Evolutionary conservation across 2,329 filamentous ascomycete species (phyloP).

Genomic region (Pseudopithomyces maydicus): DNA sequence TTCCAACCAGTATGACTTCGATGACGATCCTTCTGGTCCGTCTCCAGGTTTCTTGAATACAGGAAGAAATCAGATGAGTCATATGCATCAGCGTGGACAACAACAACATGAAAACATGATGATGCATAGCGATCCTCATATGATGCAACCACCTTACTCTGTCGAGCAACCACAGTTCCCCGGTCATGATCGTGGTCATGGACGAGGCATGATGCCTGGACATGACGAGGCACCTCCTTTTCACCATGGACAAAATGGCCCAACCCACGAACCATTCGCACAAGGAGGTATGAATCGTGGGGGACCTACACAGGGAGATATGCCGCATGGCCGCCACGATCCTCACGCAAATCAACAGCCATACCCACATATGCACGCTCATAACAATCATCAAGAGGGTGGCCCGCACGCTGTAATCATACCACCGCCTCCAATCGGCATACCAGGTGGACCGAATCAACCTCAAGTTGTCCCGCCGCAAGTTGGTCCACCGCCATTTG

Average conservation of each 20-base stretch:
- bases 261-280: neutral
- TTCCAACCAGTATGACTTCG: neutral
- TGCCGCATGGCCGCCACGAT: neutral
- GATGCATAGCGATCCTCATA: neutral
- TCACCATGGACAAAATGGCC: neutral
- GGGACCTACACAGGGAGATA: too few species aligned
- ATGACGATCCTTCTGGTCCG: neutral
- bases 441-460: neutral
- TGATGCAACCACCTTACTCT: neutral
- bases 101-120: neutral
- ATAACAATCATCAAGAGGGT: constrained; percentile 4
- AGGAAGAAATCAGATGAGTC: constrained; percentile 13
- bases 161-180: constrained; percentile 4
- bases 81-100: constrained; percentile 2
- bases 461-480: neutral
- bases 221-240: neutral
- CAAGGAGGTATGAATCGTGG: neutral
- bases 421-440: constrained; percentile 10
- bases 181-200: neutral
- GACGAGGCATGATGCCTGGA: neutral
- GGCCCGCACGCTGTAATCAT: neutral
- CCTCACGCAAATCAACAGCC: constrained; percentile 2
- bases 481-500: neutral
- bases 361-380: constrained; percentile 8
- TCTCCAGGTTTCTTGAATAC: constrained; percentile 7